Base-by-base conservation (phyloP, 495 filamentous ascomycete species). In the Aspergillus carlsbadensis region DNA sequence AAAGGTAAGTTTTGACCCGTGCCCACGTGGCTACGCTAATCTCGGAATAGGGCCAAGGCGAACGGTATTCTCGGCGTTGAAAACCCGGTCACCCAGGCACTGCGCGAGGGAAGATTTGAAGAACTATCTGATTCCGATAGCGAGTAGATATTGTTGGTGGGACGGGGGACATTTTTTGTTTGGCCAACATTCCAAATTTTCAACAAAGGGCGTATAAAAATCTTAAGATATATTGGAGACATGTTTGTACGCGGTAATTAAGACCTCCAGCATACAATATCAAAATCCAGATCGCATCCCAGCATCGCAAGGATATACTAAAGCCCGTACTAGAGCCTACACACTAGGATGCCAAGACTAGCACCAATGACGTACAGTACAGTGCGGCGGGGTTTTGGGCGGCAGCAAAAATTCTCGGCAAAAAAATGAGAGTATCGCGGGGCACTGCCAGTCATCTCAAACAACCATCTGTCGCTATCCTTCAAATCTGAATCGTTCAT, bases 21-120 rank as follows among this genome's bases (percentile, higher is more conserved):
- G n/a, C 17, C 6, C 6, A 37, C 15, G 18, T 44, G 14, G 15
- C 18, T 14, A 51, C 24, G 41, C 61, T 70, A 65, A 71, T 40
- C 11, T 22, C 6, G 51, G 44, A n/a, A 34, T 31, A 96, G 91
- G 66, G 70, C 96, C 39, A 91, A 83, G 71, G 84, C 84, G 60
- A 96, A 87, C 42, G 94, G 94, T 14, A 77, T 97, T 10, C 80
- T 98, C 43, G 81, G 84, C 52, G 88, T 92, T 2, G 81, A 91
- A 72, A 96, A 98, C 64, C 94, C 94, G 6, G 85, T 98, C 8
- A 80, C 82, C 43, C 80, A 86, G 59, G 92, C 92, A 2, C 65
- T 87, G 18, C 81, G 84, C 22, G 84, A 90, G 63, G 94, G 94
- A 6, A 78, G 90, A 52, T 84, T 98, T 48, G 81, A 95, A 69